Evolutionary conservation across 495 filamentous ascomycete species (phyloP), one percentile per base, ranked within the genome.

Genomic region (Aspergillus heteromorphus): DNA sequence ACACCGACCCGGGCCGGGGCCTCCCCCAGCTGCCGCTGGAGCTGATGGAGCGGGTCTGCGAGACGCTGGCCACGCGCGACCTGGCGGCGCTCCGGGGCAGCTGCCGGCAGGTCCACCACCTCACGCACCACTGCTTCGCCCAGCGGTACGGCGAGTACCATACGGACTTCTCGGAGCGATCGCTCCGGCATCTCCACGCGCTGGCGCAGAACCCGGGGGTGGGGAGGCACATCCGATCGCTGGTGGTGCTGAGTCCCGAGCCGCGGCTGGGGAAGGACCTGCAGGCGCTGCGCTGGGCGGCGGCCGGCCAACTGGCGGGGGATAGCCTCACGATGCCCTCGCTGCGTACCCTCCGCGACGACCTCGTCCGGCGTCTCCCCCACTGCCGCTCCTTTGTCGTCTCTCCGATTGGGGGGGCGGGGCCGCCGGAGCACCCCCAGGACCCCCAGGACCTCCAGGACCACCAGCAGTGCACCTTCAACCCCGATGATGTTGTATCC

Each of bases 361-460:
- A 56, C 10, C 27, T 56, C 6, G 40, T 14, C 4, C 36, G 49
- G 1, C 40, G 27, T 11, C 40, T 56, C 7, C 17, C 34, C 17
- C 29, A 51, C 8, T 56, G 54, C 18, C 54, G 54, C 10, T 56
- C 54, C 10, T 56, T 56, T n/a, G 27, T 56, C 13, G 36, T 56
- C 17, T 56, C 54, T 4, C 54, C 54, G 8, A 31, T 56, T 3
- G n/a, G n/a, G n/a, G n/a, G n/a, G n/a, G n/a, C n/a, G n/a, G n/a
- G n/a, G n/a, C n/a, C n/a, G n/a, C n/a, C n/a, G n/a, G n/a, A n/a
- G n/a, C n/a, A n/a, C n/a, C n/a, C n/a, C n/a, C n/a, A n/a, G n/a
- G n/a, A n/a, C n/a, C n/a, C n/a, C n/a, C n/a, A n/a, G n/a, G n/a
- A n/a, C n/a, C n/a, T n/a, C n/a, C n/a, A n/a, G n/a, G n/a, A n/a